Base-by-base conservation (phyloP, 2,329 filamentous ascomycete species). In the Nemania sp. region DNA sequence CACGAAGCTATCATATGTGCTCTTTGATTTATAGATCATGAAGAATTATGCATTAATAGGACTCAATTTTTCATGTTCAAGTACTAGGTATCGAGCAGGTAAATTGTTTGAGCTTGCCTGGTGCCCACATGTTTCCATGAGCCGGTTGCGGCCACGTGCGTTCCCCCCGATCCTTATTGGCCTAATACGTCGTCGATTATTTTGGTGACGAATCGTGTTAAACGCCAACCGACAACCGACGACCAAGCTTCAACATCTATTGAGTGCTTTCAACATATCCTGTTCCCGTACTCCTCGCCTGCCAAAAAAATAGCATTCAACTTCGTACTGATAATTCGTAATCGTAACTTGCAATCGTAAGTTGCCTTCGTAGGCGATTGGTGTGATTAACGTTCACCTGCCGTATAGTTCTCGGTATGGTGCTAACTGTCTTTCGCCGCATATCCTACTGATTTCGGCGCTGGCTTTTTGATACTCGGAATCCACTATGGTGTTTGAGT, bases 391-490 rank as follows among this genome's bases (percentile, higher is more conserved):
- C 57, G 20, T 58, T 68, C 43, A 71, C 58, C 69, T 71, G 18
- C 69, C 69, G 27, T 71, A 71, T 5, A 71, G 29, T 38, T 71
- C 63, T 45, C 66, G 70, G 58, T 72, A 72, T 26, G 70, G 70
- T 52, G 70, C 70, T 24, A 72, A 57, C 56, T 72, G 70, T 47
- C 56, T 62, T 64, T 72, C 70, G 41, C 70, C 70, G 43, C 70
- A 72, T 20, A 66, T 52, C 54, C 68, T 66, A 49, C 70, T 72
- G n/a, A 70, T 69, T 54, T 72, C 70, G 15, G 65, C 70, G 58
- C 70, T 72, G 24, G 70, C 70, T 52, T 67, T 70, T 22, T 72
- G 70, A 59, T 70, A 72, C 26, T 65, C 70, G 29, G 68, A 47
- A 64, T 71, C 69, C 64, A 71, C 67, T 69, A 59, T 5, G 43